Evolutionary conservation across 2,329 filamentous ascomycete genomes (phyloP), one percentile per base, ranked within the genome.

Genomic region (Trichothecium roseum): DNA sequence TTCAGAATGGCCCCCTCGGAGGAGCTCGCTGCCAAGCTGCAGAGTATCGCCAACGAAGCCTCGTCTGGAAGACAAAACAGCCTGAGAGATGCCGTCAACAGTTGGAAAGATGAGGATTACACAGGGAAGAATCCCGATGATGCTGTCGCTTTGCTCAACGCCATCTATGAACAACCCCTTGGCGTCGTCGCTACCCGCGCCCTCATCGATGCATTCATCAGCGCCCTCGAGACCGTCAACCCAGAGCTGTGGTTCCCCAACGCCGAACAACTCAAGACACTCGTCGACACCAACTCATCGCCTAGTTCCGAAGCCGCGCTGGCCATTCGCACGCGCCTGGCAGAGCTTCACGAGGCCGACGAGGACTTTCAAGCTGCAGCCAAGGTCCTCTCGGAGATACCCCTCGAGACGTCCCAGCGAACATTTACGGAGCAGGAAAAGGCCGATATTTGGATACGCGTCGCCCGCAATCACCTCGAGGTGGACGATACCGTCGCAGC

Each of bases 381-480:
- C 18, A 24, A 79, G 52, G 69, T 74, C 8, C 72, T 98, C 6
- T 76, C 85, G 50, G 81, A 80, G 27, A 94, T 96, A 47, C 83
- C 87, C 24, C 78, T 96, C 32, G 89, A 98, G 54, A 82, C 76
- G 38, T 88, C 87, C 3, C 87, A 94, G 63, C 81, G 89, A 33
- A 78, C 83, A 38, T 78, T 95, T 26, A 77, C 79, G 18, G 80
- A 87, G 53, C 77, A 84, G 48, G 83, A 89, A 46, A 88, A 87
- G 60, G 85, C 86, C 8, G 69, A 71, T 37, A 75, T 91, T 37
- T 96, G 89, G 85, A 82, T 96, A 47, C 84, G 89, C 40, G 94
- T 98, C 53, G 87, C 93, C 53, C 78, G 91, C 42, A 83, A 93
- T 65, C 93, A 91, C 55, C 74, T 98, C 42, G 89, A 98, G 63